Base-by-base conservation (phyloP, 2,329 filamentous ascomycete genomes). In the Colletotrichum eleusines region DNA sequence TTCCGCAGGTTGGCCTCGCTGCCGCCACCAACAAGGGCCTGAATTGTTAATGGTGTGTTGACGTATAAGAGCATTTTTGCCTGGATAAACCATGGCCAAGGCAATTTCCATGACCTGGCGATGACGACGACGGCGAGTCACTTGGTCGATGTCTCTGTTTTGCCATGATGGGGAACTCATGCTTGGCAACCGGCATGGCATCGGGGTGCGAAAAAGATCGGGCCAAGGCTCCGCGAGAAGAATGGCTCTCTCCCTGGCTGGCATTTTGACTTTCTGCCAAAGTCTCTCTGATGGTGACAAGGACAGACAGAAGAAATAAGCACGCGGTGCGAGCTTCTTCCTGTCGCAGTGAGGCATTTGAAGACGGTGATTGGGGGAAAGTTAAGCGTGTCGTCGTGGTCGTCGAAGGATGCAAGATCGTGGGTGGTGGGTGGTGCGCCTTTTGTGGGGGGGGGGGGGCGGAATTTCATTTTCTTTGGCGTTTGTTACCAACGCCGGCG, bases 281-380 rank as follows among this genome's bases (percentile, higher is more conserved):
- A 38, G 14, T 26, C 35, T 50, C n/a, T 26, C 33, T 38, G 44
- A 20, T 16, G 23, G 33, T 44, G 50, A 54, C 20, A 33, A 16
- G 16, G n/a, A 20, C 60, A 57, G 50, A 53, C 51, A 55, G 63
- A 63, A 40, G 53, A 57, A 58, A 58, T 51, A 40, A 59, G 58
- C 64, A 59, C 50, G 26, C 54, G 44, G 46, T 38, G 55, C 64
- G 62, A 54, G 51, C 58, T 53, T 71, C 53, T 67, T 63, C 63
- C 42, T 59, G 63, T 31, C 31, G 38, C 51, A 53, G 58, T 63
- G 63, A 71, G 58, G 57, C 64, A 71, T 63, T 71, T 63, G 64
- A 8, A 28, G 44, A 63, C 40, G 51, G 18, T 71, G 68, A 71
- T 71, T 71, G 67, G 68, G 68, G 64, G 58, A 50, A 42, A 48